A percentile compares a stretch with the other conserved stretches of the same genome.
These are phyloP conservation scores for Cutaneotrichosporon arboriforme DNA, from an alignment of 1,284 basidiomycete species.

Conservation along the genomic window DNA sequence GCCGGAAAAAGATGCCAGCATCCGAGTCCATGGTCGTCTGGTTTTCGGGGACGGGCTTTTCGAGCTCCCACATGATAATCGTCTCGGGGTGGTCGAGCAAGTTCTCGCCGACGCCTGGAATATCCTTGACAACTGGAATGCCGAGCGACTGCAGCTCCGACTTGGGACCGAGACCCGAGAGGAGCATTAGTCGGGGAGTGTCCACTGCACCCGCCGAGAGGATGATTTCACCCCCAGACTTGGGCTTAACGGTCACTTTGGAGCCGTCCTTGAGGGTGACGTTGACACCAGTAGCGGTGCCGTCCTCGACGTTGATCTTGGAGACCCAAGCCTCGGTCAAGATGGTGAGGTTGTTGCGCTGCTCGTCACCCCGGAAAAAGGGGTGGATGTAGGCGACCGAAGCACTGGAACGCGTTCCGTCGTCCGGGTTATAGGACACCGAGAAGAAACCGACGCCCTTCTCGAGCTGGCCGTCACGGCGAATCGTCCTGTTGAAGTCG, in stretches of 20 bases:
- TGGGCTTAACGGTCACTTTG: conserved; percentile 43
- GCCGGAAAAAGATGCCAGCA: conserved; percentile 19
- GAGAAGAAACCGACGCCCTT: conserved; percentile 20
- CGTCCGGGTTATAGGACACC: conserved; percentile 20
- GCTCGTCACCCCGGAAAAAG: conserved; percentile 18
- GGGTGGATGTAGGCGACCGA: conserved; percentile 21
- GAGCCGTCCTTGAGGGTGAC: conserved; percentile 17
- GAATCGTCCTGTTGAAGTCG: conserved; percentile 18
- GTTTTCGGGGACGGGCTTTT: conserved; percentile 15
- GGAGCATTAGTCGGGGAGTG: conserved; percentile 59
- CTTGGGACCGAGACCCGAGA: conserved; percentile 60
- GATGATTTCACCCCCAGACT: conserved; percentile 42
- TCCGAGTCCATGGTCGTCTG: conserved; percentile 22
- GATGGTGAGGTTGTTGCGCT: conserved; percentile 17
- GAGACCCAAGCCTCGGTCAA: conserved; percentile 21
- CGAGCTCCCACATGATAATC: conserved; percentile 21
- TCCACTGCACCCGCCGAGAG: conserved; percentile 56
- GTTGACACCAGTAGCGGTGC: conserved; percentile 16
- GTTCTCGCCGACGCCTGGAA: conserved; percentile 63
- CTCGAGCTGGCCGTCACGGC: conserved; percentile 8
- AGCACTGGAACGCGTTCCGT: conserved; percentile 11
- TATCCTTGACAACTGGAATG: conserved; percentile 49
- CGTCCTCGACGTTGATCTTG: conserved; percentile 13
- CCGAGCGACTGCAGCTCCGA: conserved; percentile 55
- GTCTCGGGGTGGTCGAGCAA: conserved; percentile 57